Conservation (phyloP, 2,329 filamentous ascomycete species). For the Botrytis tulipae region DNA sequence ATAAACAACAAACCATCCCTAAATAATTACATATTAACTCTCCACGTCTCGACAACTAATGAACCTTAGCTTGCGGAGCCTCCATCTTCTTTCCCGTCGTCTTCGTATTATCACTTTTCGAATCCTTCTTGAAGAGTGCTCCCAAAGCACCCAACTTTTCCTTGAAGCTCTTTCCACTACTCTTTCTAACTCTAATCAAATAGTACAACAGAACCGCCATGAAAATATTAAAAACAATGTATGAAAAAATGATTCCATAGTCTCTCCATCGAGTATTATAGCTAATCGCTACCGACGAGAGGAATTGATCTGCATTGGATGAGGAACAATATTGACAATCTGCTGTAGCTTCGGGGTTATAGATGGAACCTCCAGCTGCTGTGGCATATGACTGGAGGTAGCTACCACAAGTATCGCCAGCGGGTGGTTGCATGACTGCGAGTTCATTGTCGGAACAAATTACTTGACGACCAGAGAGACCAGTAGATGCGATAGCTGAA, state of each 20-base stretch:
- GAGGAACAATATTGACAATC: slow-evolving; percentile 62
- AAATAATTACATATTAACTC: not conserved
- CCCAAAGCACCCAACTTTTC: slow-evolving; percentile 23
- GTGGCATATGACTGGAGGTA: slow-evolving; percentile 56
- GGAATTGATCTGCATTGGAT: slow-evolving; percentile 49
- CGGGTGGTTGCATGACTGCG: slow-evolving; percentile 60
- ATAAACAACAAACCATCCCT: not conserved
- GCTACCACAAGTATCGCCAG: slow-evolving; percentile 53
- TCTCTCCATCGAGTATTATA: slow-evolving; percentile 66
- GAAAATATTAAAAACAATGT: slow-evolving; percentile 55
- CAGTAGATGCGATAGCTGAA: slow-evolving; percentile 68
- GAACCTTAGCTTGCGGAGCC: slow-evolving; percentile 15
- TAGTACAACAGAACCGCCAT: slow-evolving; percentile 55
- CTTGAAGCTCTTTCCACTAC: slow-evolving; percentile 23
- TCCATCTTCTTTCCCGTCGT: slow-evolving; percentile 20
- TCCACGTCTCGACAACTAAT: not conserved
- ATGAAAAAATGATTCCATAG: slow-evolving; percentile 61
- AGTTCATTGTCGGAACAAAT: slow-evolving; percentile 68
- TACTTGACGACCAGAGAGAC: slow-evolving; percentile 65
- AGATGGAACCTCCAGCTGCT: slow-evolving; percentile 51
- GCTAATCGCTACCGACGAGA: slow-evolving; percentile 49
- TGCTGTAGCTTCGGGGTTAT: slow-evolving; percentile 47
- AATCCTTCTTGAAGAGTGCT: slow-evolving; percentile 26
- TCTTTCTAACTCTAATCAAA: slow-evolving; percentile 42
- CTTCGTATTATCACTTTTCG: slow-evolving; percentile 31